A percentile compares a stretch with the other conserved stretches of the same genome.
Evolutionary conservation across 2,329 filamentous ascomycete species (phyloP).

Genomic region (Ophiostoma sp.): DNA sequence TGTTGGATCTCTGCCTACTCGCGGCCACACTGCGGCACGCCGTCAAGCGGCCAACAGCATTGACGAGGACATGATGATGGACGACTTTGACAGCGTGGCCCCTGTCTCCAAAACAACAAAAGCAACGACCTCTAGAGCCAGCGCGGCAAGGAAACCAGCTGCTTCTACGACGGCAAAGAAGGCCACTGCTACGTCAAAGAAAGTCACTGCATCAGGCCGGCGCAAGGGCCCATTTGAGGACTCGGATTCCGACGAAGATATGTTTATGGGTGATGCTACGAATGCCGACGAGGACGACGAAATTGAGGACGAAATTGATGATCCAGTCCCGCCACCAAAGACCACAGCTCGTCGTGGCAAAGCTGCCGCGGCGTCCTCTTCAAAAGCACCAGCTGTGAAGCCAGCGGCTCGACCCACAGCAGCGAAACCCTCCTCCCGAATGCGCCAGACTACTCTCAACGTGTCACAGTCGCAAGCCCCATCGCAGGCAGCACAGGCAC

Average conservation of each 20-base stretch:
- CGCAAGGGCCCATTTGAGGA: conserved; percentile 40
- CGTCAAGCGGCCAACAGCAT: conserved; percentile 30
- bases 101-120: conserved; percentile 24
- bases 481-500: neutral
- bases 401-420: conserved; percentile 1
- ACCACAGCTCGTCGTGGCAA: conserved; percentile 32
- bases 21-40: neutral
- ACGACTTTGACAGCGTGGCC: conserved; percentile 50
- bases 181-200: conserved; percentile 38
- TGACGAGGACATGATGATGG: conserved; percentile 49
- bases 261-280: conserved; percentile 49
- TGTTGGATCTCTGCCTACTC: neutral
- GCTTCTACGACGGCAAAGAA: conserved; percentile 16
- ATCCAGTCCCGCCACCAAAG: conserved; percentile 34
- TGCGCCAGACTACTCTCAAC: conserved; percentile 26
- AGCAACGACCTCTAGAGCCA: neutral
- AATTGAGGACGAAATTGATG: conserved; percentile 25
- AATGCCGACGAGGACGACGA: conserved; percentile 29
- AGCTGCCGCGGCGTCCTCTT: conserved; percentile 10
- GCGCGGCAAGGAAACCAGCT: conserved; percentile 27
- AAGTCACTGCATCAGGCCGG: conserved; percentile 37
- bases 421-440: conserved; percentile 2
- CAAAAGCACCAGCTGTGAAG: neutral
- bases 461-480: conserved; percentile 22
- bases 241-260: conserved; percentile 42